Base-by-base conservation (phyloP, 371 early-diverging fungal genomes). In the Mucor mucedo region DNA sequence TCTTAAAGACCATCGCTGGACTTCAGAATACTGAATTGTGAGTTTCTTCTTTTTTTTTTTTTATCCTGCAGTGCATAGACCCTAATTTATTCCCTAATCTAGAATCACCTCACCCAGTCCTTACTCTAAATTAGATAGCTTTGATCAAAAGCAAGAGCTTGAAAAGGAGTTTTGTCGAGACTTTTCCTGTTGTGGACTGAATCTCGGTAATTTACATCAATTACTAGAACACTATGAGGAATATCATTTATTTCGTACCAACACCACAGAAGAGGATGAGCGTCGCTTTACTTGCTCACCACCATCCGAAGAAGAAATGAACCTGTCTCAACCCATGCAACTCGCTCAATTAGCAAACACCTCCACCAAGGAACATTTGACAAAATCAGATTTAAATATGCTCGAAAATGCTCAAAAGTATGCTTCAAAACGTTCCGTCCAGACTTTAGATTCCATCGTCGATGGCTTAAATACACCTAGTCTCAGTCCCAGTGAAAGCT, bases 171-270 rank as follows among this genome's bases (percentile, higher is more conserved):
- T 92, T 78, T 96, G 95, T 82, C 86, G 88, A 65, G 91, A 97
- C 82, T 97, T 95, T 72, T 70, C 77, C 55, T 97, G 97, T 80
- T 97, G 97, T 68, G 95, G 93, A 5, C 72, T 87, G 58, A 71
- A 80, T 38, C 83, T 95, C 48, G 80, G 77, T 35, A 89, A 92
- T 75, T 79, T 97, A 62, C 96, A 96, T 78, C 94, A 92, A 56
- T 86, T 97, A 55, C 78, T 95, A 52, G 91, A 94, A 69, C 97
- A 97, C 75, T 94, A 90, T 71, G 97, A 97, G 76, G 95, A 93
- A 67, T 83, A 84, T 66, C 97, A 96, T 66, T 91, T 91, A 49
- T 79, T 89, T 44, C 91, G 87, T 11, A 42, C 16, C 8, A 54
- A 62, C 6, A 89, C 89, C 62, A 80, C 75, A 42, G 75, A 72